phyloP scores from a whole-genome alignment of 345 rosid genomes.

The rapeseed (Brassica napus) region DNA sequence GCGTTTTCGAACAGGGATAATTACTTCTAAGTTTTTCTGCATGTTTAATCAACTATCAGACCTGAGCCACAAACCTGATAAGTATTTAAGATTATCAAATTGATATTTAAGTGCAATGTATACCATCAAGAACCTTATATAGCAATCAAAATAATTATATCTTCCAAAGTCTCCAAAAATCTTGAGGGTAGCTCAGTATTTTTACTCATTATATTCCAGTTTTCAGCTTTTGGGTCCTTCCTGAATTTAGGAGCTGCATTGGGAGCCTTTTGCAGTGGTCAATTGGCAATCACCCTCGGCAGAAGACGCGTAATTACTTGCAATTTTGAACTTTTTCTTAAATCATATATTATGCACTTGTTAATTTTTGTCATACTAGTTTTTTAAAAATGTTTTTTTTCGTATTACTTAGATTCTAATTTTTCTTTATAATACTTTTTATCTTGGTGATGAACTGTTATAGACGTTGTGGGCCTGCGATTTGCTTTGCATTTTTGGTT shows the following conservation, averaged over 20 bases:
- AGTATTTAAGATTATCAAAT: not conserved
- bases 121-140: not conserved
- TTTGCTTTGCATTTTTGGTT: constrained; percentile 41
- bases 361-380: not conserved
- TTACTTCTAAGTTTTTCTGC: not conserved
- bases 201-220: constrained; percentile 9
- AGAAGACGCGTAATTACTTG: constrained; percentile 31
- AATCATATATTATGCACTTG: not conserved
- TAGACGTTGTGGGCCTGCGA: constrained; percentile 47
- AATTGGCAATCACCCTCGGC: constrained; percentile 35
- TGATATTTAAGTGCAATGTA: not conserved
- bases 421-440: not conserved
- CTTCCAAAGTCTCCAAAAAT: not conserved
- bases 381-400: not conserved
- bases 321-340: not conserved
- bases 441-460: not conserved
- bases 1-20: not conserved
- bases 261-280: constrained; percentile 41
- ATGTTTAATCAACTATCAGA: not conserved
- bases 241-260: constrained; percentile 40
- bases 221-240: constrained; percentile 38
- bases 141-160: not conserved
- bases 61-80: not conserved
- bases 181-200: not conserved
- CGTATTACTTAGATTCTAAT: not conserved